These are phyloP conservation scores for Boletellus emodensis DNA, from an alignment of 768 basidiomycete genomes.

Conservation along the genomic window DNA sequence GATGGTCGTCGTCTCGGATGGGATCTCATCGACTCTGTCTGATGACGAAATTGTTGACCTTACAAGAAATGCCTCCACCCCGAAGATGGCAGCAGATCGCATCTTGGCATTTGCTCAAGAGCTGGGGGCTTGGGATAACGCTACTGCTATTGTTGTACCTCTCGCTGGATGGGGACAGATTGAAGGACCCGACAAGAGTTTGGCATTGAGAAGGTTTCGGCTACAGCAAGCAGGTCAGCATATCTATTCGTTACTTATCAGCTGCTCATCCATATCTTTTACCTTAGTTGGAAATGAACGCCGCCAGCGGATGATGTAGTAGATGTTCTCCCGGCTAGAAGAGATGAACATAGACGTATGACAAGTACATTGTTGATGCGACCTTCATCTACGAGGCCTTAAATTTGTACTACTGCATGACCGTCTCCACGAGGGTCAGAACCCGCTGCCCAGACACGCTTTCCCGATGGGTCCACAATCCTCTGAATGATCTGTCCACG, in stretches of 20 bases:
- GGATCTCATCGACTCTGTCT: slow-evolving; percentile 84
- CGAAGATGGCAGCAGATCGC: slow-evolving; percentile 73
- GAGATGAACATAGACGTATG: not conserved
- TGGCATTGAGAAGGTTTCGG: slow-evolving; percentile 79
- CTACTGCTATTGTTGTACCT: slow-evolving; percentile 87
- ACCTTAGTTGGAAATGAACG: slow-evolving; percentile 60
- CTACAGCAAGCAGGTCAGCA: slow-evolving; percentile 55
- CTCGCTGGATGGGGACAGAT: slow-evolving; percentile 88
- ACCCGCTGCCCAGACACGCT: slow-evolving; percentile 90
- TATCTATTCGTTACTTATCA: not conserved
- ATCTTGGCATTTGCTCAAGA: slow-evolving; percentile 88
- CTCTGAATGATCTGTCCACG: slow-evolving; percentile 90
- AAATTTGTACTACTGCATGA: slow-evolving; percentile 83
- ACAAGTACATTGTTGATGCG: not conserved
- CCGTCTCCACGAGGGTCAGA: slow-evolving; percentile 89
- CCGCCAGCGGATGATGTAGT: slow-evolving; percentile 56
- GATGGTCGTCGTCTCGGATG: slow-evolving; percentile 88
- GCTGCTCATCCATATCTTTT: slow-evolving; percentile 2
- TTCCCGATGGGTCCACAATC: slow-evolving; percentile 58
- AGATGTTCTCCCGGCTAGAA: not conserved
- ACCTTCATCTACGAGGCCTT: slow-evolving; percentile 8
- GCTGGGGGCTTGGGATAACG: slow-evolving; percentile 80
- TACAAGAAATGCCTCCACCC: slow-evolving; percentile 64
- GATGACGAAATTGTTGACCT: slow-evolving; percentile 95
- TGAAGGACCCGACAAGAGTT: slow-evolving; percentile 75